phyloP scores from a whole-genome alignment of 2,329 filamentous ascomycete genomes.

The Ophiostoma australiae region DNA sequence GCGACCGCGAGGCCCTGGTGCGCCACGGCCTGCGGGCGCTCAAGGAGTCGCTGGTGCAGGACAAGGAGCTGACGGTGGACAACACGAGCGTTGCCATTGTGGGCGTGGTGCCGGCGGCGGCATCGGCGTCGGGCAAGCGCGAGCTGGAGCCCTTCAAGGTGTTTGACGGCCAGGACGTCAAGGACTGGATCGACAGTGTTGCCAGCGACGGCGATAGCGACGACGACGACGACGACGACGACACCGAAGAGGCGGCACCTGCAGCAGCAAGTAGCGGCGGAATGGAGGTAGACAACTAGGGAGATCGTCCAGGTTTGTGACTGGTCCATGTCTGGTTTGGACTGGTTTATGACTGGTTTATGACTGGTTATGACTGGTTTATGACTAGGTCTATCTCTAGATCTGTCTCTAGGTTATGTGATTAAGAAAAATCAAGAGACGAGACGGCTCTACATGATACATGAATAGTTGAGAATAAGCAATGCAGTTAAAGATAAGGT shows the following conservation, averaged over 20 bases:
- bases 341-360: no score
- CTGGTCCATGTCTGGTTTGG: no score
- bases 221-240: constrained; percentile 36
- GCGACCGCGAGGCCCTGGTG: constrained; percentile 78
- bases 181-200: constrained; percentile 75
- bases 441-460: neutral
- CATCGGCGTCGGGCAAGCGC: constrained; percentile 48
- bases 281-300: constrained; percentile 44
- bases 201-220: constrained; percentile 48
- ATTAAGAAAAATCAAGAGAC: neutral
- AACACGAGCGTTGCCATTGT: constrained; percentile 91
- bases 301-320: no score
- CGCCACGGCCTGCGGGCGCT: constrained; percentile 84
- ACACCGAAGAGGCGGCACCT: constrained; percentile 33
- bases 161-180: constrained; percentile 82
- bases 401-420: neutral
- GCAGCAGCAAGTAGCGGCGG: constrained; percentile 33
- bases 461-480: neutral
- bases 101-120: constrained; percentile 57
- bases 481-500: neutral
- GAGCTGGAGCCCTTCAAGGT: constrained; percentile 77
- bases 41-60: constrained; percentile 93
- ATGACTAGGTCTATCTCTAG: no score
- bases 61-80: constrained; percentile 94
- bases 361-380: no score